Percentiles rank a stretch among this genome's conserved stretches.
Conservation (phyloP, 768 basidiomycete genomes). For the Pisolithus microcarpus region DNA sequence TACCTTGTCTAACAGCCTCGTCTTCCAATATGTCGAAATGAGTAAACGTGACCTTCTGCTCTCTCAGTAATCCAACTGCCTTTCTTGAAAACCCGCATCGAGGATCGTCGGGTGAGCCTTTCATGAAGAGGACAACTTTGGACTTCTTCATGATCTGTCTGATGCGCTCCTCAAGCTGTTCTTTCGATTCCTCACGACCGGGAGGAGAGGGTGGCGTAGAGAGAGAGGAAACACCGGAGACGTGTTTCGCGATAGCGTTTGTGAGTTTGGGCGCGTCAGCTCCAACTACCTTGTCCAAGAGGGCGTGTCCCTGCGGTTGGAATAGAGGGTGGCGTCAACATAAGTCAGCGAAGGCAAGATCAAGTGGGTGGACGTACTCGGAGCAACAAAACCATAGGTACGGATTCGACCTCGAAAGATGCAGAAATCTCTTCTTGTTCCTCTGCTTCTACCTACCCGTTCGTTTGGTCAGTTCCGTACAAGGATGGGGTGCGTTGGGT, state of each 20-base stretch:
- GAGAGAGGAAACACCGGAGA: conserved; percentile 7
- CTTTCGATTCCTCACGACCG: neutral
- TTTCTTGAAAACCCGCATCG: conserved; percentile 82
- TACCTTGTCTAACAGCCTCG: conserved; percentile 75
- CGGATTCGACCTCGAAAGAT: conserved; percentile 85
- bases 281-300: conserved; percentile 72
- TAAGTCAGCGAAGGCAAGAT: neutral
- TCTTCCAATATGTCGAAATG: conserved; percentile 82
- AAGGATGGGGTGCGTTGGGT: neutral
- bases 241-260: conserved; percentile 52
- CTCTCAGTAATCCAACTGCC: conserved; percentile 60
- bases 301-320: conserved; percentile 68
- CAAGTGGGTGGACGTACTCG: conserved; percentile 42
- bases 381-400: conserved; percentile 79
- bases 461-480: neutral
- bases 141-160: conserved; percentile 68
- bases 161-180: conserved; percentile 38
- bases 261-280: conserved; percentile 69
- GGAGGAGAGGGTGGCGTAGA: neutral
- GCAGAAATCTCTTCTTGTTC: conserved; percentile 76
- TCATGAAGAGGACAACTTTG: conserved; percentile 85
- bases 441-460: conserved; percentile 75
- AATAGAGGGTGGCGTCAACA: neutral
- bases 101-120: conserved; percentile 70
- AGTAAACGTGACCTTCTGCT: conserved; percentile 57